Percentiles rank a stretch among this genome's conserved stretches.
Conservation (phyloP, 2,329 filamentous ascomycete genomes). For the Graphiopsis chlorocephala region DNA sequence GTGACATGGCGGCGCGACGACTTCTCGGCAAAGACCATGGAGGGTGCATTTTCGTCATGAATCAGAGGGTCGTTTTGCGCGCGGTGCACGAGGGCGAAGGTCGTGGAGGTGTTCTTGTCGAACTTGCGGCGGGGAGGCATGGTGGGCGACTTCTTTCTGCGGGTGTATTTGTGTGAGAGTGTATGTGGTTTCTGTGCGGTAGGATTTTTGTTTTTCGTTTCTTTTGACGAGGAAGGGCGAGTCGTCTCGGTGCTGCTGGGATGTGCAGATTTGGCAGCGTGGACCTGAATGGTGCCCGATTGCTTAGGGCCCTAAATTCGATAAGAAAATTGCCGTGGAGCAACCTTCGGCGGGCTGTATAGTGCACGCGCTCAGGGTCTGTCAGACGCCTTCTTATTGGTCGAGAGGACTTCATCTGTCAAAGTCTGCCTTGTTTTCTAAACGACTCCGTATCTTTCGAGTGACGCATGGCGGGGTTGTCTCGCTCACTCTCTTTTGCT, state of each 20-base stretch:
- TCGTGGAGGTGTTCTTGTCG: constrained; percentile 88
- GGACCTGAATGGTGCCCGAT: constrained; percentile 1
- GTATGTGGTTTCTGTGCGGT: background rate
- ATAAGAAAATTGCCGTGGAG: constrained; percentile 5
- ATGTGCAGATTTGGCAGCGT: background rate
- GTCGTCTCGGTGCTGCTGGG: background rate
- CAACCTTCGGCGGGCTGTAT: background rate
- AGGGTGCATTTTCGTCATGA: constrained; percentile 82
- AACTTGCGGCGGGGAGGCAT: constrained; percentile 77
- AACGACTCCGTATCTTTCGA: constrained; percentile 3
- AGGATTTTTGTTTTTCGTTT: background rate
- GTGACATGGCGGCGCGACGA: constrained; percentile 20
- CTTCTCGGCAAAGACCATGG: constrained; percentile 82
- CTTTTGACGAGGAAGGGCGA: constrained; percentile 6
- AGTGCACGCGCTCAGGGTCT: background rate
- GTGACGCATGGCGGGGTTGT: constrained; percentile 7
- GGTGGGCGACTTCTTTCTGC: constrained; percentile 38
- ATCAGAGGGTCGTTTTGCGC: constrained; percentile 97
- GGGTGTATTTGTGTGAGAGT: background rate
- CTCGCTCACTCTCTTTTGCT: background rate
- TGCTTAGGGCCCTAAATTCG: background rate
- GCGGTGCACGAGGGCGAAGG: constrained; percentile 91
- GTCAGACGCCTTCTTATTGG: background rate
- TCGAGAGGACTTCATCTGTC: background rate
- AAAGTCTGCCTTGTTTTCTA: background rate